Percentiles rank a stretch among this genome's conserved stretches.
Conservation (phyloP, 2,329 filamentous ascomycete genomes). For the Colletotrichum viniferum region DNA sequence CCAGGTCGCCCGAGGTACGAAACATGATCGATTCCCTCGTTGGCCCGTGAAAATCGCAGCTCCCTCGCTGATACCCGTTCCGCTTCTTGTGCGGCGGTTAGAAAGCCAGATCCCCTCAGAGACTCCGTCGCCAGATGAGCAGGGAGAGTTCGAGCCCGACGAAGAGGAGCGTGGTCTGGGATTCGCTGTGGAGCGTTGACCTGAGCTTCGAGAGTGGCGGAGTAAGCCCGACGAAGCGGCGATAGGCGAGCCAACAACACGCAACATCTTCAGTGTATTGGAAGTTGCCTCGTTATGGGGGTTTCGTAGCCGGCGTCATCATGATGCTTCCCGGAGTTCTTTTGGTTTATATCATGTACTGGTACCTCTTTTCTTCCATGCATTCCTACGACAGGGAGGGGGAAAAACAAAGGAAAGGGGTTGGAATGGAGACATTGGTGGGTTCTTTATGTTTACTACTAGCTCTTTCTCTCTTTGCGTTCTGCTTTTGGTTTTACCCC, state of each 20-base stretch:
- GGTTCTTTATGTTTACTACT: not conserved
- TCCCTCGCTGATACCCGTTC: constrained; percentile 32
- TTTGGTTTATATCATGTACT: not conserved
- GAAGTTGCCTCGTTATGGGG: not conserved
- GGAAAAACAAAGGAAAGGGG: not conserved
- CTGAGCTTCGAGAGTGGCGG: constrained; percentile 53
- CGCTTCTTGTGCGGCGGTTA: constrained; percentile 23
- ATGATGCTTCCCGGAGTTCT: not conserved
- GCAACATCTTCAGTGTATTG: not conserved
- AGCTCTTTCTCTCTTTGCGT: not conserved
- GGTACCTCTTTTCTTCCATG: not conserved
- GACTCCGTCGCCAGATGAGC: constrained; percentile 44
- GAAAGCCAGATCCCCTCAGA: constrained; percentile 20
- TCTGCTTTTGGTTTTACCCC: not conserved
- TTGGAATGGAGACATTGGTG: not conserved
- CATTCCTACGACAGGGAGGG: not conserved
- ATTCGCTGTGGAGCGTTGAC: constrained; percentile 66
- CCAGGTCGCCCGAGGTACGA: constrained; percentile 54
- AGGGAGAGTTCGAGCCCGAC: constrained; percentile 38
- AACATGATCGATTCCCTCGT: constrained; percentile 53
- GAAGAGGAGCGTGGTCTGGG: constrained; percentile 65
- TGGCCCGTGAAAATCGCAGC: constrained; percentile 43
- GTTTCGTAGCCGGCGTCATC: not conserved
- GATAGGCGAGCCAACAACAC: not conserved
- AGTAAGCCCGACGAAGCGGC: not conserved